These are phyloP conservation scores for Aureobasidium sp. DNA, from an alignment of 2,329 filamentous ascomycete species.

Conservation along the genomic window DNA sequence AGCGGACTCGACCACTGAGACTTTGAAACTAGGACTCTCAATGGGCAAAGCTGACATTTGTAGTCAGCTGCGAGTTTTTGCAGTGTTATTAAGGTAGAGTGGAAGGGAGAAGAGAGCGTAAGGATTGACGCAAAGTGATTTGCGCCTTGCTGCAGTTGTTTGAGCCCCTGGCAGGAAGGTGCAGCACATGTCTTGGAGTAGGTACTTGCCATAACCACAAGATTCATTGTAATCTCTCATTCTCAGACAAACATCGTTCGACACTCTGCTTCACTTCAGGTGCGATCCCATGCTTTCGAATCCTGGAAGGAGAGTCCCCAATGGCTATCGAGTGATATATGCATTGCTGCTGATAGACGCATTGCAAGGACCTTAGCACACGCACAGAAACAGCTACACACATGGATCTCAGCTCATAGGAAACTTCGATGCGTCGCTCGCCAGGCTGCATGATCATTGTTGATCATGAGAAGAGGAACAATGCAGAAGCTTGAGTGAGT, in stretches of 20 bases:
- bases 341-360: background rate
- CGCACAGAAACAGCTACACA: no score
- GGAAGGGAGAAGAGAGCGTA: background rate
- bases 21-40: background rate
- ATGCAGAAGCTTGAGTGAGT: no score
- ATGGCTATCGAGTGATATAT: background rate
- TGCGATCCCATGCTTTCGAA: no score
- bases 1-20: background rate
- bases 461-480: background rate
- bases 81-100: background rate
- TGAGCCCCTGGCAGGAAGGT: conserved; percentile 6
- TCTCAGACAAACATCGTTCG: background rate
- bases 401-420: background rate
- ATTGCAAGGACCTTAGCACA: background rate
- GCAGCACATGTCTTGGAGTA: background rate
- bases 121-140: background rate
- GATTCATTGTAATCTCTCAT: background rate
- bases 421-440: background rate
- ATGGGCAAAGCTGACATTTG: background rate
- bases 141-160: background rate
- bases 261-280: background rate
- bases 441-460: background rate
- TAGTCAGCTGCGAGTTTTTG: background rate
- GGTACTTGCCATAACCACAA: background rate
- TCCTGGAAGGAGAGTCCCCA: background rate